phyloP scores from a whole-genome alignment of 2,329 filamentous ascomycete genomes.

The Coniella lustricola region DNA sequence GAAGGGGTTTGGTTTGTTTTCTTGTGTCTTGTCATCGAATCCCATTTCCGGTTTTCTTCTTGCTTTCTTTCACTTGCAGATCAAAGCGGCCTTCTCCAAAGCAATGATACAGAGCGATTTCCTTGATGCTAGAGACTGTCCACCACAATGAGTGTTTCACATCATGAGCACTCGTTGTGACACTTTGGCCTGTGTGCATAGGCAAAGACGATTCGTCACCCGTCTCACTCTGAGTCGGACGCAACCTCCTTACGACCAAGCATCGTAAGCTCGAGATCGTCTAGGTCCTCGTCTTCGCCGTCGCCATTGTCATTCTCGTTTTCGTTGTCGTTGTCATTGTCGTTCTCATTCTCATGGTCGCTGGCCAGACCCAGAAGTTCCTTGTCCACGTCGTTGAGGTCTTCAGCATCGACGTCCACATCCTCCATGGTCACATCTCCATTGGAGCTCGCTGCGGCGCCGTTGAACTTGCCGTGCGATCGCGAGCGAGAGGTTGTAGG shows the following conservation, averaged over 20 bases:
- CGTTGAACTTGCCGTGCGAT: slow-evolving; percentile 5
- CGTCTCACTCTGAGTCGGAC: slow-evolving; percentile 26
- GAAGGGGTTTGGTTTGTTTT: too few relatives aligned
- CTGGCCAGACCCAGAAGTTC: slow-evolving; percentile 41
- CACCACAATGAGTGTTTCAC: too few relatives aligned
- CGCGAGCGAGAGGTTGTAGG: not conserved
- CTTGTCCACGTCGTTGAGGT: slow-evolving; percentile 49
- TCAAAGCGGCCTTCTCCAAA: too few relatives aligned
- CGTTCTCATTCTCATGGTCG: slow-evolving; percentile 35
- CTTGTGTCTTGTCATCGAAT: too few relatives aligned
- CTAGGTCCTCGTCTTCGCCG: slow-evolving; percentile 42
- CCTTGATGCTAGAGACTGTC: too few relatives aligned
- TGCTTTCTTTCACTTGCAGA: too few relatives aligned
- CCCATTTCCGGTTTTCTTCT: too few relatives aligned
- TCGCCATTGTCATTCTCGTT: slow-evolving; percentile 38
- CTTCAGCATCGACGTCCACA: slow-evolving; percentile 35
- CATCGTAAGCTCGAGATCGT: slow-evolving; percentile 31
- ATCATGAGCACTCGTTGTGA: too few relatives aligned
- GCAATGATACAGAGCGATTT: too few relatives aligned
- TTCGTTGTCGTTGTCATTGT: slow-evolving; percentile 37
- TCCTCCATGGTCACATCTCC: slow-evolving; percentile 39
- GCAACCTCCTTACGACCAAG: slow-evolving; percentile 26
- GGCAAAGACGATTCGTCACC: too few relatives aligned
- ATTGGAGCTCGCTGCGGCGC: slow-evolving; percentile 22
- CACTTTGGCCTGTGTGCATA: too few relatives aligned